Base-by-base conservation (phyloP, 768 basidiomycete species). In the Nidularia pulvinata region DNA sequence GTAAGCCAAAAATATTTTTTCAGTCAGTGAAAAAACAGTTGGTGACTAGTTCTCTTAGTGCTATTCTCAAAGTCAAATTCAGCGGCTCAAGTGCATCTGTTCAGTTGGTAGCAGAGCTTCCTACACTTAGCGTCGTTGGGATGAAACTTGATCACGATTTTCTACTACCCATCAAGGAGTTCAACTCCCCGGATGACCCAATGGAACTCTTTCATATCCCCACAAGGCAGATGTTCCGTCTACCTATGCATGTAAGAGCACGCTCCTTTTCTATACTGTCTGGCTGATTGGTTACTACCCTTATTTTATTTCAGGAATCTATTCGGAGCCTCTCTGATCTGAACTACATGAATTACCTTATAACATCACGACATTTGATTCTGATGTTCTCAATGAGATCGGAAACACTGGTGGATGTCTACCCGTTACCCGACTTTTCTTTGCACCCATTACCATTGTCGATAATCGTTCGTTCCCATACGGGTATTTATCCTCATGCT, bases 191-290 rank as follows among this genome's bases (percentile, higher is more conserved):
- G 6, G 54, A 61, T 49, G 60, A 61, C 36, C 59, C 57, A 30
- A 58, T 63, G 55, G 56, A 65, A 44, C 33, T 65, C 13, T 61
- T 58, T 46, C 64, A 65, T 54, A 61, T 65, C 10, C 64, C 64
- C 13, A 58, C 64, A 34, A 53, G 56, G 30, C 49, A 57, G 6
- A 55, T 39, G 33, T 19, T 60, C 9, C 52, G 52, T 34, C 36
- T 60, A 19, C 62, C 64, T 33, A 58, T 63, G 55, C 61, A 63
- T 50, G 64, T 61, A 54, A 45, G 64, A 58, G 10, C 25, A 37
- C 14, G 19, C 19, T 19, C 19, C 19, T 19, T 19, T 19, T 19
- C 19, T 19, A 19, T 19, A 19, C 19, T 19, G 19, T 19, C 19
- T 19, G 19, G 19, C 19, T 19, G 19, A 19, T 19, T 19, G 19